Evolutionary conservation across 1,284 basidiomycete genomes (phyloP), one percentile per base, ranked within the genome.

Genomic region (Pholiota adiposa): DNA sequence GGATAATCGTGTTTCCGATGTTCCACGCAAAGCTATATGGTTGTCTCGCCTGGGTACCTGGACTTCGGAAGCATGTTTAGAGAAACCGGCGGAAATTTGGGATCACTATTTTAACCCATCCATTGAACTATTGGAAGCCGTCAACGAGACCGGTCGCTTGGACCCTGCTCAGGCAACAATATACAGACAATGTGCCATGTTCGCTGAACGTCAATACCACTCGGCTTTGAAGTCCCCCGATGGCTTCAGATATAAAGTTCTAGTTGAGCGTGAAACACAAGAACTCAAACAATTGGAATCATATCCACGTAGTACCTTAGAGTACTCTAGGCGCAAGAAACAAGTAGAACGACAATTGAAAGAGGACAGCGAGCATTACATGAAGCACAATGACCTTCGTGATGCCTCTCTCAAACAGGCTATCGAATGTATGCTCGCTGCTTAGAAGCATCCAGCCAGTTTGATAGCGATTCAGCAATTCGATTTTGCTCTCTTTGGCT

Each of bases 401-500:
- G 75, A 86, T 54, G 72, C 77, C 0, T 96, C 95, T 72, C 82
- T 98, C 12, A 77, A 80, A 36, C 83, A 87, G 50, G 90, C 96
- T 0, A 80, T 97, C 50, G 79, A 85, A 96, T 96, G 90, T 95
- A 94, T 72, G 89, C 94, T 0, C 82, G 80, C 18, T 88, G 90
- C 56, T 79, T 99, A 43, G 74, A 81, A 16, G 72, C 81, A 1
- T 89, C 90, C 0, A 90, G 96, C 67, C 75, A 77, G 1, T 89
- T 88, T 64, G 92, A 98, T 69, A 88, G 91, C 31, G 86, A 90
- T 60, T 87, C 86, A 0, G 80, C 92, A 4, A 91, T 95, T 51
- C 86, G 94, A 4, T 81, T 99, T 38, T 89, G 88, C 65, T 96
- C 96, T 1, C 79, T 99, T 1, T 99, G 97, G 97, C 89, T 98